phyloP scores from a whole-genome alignment of 1,139 yeast genomes.

The Saccharomycopsis hybrid region DNA sequence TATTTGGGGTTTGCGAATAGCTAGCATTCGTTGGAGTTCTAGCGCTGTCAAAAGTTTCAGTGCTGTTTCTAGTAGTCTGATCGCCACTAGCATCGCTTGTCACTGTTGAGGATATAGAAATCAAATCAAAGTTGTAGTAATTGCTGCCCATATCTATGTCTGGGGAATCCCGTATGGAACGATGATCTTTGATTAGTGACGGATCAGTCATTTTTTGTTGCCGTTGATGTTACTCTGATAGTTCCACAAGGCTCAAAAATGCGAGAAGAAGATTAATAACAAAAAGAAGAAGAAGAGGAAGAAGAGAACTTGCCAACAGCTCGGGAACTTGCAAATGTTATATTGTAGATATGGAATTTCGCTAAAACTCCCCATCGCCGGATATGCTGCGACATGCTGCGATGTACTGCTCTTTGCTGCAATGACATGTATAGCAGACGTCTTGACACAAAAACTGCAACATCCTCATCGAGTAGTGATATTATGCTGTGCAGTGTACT shows the following conservation, averaged over 20 bases:
- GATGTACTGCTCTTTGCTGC: too few species aligned
- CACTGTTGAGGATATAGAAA: slow-evolving; percentile 9
- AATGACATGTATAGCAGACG: too few species aligned
- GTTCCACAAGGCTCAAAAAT: too few species aligned
- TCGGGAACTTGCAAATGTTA: not conserved
- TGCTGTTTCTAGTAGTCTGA: too few species aligned
- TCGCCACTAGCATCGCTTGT: not conserved
- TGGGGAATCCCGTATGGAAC: too few species aligned
- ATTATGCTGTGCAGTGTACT: too few species aligned
- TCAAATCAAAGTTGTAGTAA: slow-evolving; percentile 9
- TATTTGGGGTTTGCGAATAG: not conserved
- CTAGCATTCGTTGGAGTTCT: not conserved
- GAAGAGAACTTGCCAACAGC: not conserved
- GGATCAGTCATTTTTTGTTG: not conserved
- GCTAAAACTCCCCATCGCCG: not conserved
- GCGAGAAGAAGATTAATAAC: too few species aligned
- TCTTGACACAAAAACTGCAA: too few species aligned
- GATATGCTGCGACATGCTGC: too few species aligned
- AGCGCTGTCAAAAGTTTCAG: not conserved
- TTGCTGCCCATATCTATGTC: too few species aligned
- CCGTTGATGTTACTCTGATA: not conserved
- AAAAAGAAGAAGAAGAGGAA: too few species aligned
- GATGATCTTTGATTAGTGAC: not conserved
- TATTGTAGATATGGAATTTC: not conserved
- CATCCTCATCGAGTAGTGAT: too few species aligned